Conservation (phyloP, 352 stramenopile species). For the Pythium angustatum region DNA sequence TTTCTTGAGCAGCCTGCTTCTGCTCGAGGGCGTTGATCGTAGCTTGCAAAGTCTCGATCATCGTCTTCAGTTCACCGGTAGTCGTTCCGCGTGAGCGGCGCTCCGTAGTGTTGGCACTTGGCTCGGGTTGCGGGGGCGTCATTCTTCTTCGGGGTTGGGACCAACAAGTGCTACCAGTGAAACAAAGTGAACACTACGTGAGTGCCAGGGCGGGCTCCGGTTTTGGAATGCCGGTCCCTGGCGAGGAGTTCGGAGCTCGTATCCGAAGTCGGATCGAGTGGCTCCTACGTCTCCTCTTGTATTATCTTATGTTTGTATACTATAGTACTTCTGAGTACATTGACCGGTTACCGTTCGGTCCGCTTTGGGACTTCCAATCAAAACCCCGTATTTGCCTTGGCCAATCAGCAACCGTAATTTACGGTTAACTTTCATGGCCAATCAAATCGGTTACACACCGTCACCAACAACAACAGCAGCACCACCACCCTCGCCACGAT, state of each 20-base stretch:
- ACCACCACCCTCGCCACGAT: background rate
- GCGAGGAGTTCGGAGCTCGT: no score
- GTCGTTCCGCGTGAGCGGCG: background rate
- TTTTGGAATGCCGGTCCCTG: no score
- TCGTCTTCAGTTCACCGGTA: background rate
- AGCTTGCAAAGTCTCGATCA: background rate
- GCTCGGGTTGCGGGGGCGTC: background rate
- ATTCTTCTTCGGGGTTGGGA: background rate
- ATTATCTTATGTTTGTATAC: no score
- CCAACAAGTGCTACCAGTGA: background rate
- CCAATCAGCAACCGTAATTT: background rate
- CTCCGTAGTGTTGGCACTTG: background rate
- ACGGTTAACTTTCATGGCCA: constrained; percentile 6
- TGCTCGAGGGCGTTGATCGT: background rate
- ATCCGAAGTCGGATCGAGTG: no score
- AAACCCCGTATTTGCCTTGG: background rate
- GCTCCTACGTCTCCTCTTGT: no score
- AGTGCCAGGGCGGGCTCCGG: no score
- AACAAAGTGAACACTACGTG: no score
- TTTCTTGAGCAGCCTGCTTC: background rate
- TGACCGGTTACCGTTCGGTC: constrained; percentile 1
- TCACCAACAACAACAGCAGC: background rate
- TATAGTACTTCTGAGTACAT: no score
- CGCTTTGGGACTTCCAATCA: background rate
- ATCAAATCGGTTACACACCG: background rate